Base-by-base conservation (phyloP, 108 stramenopile species). In the Nitzschia sp. region DNA sequence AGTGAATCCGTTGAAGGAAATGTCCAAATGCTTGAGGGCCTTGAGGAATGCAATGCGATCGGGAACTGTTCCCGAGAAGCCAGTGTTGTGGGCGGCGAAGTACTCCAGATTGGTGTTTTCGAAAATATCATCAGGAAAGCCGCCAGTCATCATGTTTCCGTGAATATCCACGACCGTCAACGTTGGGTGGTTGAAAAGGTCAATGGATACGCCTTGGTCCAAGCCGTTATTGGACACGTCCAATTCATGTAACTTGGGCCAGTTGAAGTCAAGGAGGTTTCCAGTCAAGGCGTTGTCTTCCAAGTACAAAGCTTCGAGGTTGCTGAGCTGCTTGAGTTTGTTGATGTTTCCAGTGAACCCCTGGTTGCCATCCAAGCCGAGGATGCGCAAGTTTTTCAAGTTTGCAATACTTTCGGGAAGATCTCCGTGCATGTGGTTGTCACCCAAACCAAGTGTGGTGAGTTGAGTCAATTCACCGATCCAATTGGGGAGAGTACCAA, bases 21-120 rank as follows among this genome's bases (percentile, higher is more conserved):
- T 31, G 35, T 79, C 78, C 19, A 79, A 31, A 47, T 79, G 72
- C 45, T 64, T 64, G 26, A 79, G 35, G 26, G 53, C 45, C 4
- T 15, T 28, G 28, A 73, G 27, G 19, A 64, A 72, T 11, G 59
- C 67, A 26, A 76, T 19, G 25, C 54, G 49, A 64, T 57, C 61
- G 4, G 68, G 35, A 28, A 76, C 3, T 2, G 51, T 33, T 26
- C 76, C 76, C 5, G 27, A 21, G 11, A 76, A 61, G 17, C 26
- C 24, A 62, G 58, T 70, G 33, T 57, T 47, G 34, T 59, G 54
- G 13, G 71, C 30, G 46, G 56, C 55, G 18, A 79, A 26, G 56
- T 63, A 73, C 24, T 74, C 46, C 28, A 79, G 17, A 0, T 23
- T 32, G 23, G 30, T 32, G 24, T 76, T 69, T 2, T 51, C 9